Base-by-base conservation (phyloP, 1,139 yeast species). In the Yamadazyma triangularis region DNA sequence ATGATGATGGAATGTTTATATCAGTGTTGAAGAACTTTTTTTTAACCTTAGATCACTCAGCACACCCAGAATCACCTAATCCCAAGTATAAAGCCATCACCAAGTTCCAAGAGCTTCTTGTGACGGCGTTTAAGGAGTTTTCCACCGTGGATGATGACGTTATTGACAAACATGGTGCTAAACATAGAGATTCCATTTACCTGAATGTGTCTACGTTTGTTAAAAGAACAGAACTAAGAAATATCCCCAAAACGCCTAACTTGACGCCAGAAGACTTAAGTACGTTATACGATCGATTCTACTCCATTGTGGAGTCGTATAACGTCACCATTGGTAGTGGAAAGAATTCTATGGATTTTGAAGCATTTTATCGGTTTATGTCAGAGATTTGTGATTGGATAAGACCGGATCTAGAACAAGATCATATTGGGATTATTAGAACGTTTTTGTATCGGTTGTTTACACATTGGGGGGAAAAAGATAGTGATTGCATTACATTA, bases 1-100 rank as follows among this genome's bases (percentile, higher is more conserved):
- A 79, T 41, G 99, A 93, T 57, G 98, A 93, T 51, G 97, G 98
- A 3, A 77, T 82, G 41, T 88, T 93, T 44, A 85, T 93, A 27
- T 82, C 86, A 5, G 76, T 89, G 16, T 70, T 93, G 38, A 91
- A 91, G 49, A 77, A 79, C 23, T 93, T 84, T 56, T 91, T 93
- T 51, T 70, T 75, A 21, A 73, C 83, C 0, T 66, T 93, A 22
- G 95, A 85, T 47, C 82, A 84, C 36, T 74, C 87, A 12, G 89
- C 89, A 0, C 87, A 83, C 47, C 93, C 94, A 6, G 73, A 74
- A 29, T 72, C 94, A 0, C 58, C 74, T 5, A 79, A 83, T 48
- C 74, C 74, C 14, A 79, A 78, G 44, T 73, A 74, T 33, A 71
- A 79, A 45, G 68, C 77, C 24, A 75, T 86, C 25, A 84, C 96